Percentiles rank a stretch among this genome's conserved stretches.
Conservation (phyloP, 345 rosid species). For the Turnera subulata region DNA sequence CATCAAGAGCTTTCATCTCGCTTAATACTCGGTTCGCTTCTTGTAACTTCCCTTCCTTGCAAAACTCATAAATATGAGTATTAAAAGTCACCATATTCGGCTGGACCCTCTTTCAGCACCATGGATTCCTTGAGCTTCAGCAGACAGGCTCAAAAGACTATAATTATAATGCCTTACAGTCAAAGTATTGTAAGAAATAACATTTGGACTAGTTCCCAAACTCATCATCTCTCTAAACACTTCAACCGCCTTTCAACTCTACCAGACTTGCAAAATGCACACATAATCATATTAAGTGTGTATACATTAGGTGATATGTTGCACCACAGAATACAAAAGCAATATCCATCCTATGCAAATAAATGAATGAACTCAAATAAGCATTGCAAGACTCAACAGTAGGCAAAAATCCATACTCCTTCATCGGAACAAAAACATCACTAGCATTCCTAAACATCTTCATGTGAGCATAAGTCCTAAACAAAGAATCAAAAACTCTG, state of each 20-base stretch:
- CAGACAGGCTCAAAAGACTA: slow-evolving; percentile 59
- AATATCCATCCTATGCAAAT: slow-evolving; percentile 52
- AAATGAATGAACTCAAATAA: slow-evolving; percentile 62
- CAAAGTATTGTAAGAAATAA: slow-evolving; percentile 62
- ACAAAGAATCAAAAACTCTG: slow-evolving; percentile 66
- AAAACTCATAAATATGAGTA: slow-evolving; percentile 61
- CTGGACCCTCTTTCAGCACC: slow-evolving; percentile 42
- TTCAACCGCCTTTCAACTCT: slow-evolving; percentile 56
- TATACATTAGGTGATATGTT: slow-evolving; percentile 72
- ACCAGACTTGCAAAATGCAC: slow-evolving; percentile 54
- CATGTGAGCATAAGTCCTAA: slow-evolving; percentile 60
- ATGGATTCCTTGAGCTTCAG: slow-evolving; percentile 57
- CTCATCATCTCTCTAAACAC: slow-evolving; percentile 50
- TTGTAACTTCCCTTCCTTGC: slow-evolving; percentile 45
- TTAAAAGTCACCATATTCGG: slow-evolving; percentile 67
- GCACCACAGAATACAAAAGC: slow-evolving; percentile 51
- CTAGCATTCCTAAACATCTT: slow-evolving; percentile 71
- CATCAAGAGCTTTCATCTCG: slow-evolving; percentile 59
- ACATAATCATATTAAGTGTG: slow-evolving; percentile 68
- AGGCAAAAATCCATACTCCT: slow-evolving; percentile 62
- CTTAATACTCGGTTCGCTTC: slow-evolving; percentile 59
- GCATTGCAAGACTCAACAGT: slow-evolving; percentile 76
- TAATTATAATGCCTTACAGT: slow-evolving; percentile 60
- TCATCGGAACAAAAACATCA: slow-evolving; percentile 54
- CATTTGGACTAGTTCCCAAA: slow-evolving; percentile 46